Conservation (phyloP, 1,284 basidiomycete species). For the Flammula alnicola region DNA sequence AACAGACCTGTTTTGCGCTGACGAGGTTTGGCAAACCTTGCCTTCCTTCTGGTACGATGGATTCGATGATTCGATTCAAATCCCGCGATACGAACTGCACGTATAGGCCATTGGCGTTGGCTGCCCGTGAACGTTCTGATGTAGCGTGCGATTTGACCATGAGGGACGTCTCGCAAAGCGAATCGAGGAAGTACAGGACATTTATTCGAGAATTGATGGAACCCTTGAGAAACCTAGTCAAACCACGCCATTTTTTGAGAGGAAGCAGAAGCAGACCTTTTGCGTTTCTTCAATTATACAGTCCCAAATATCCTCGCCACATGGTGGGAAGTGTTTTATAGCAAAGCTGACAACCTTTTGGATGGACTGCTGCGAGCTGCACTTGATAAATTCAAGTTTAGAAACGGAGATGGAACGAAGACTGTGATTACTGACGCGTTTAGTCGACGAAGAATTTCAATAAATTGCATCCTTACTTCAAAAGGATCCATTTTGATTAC, state of each 20-base stretch:
- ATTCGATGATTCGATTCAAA: slow-evolving; percentile 75
- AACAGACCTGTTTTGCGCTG: slow-evolving; percentile 79
- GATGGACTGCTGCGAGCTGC: slow-evolving; percentile 89
- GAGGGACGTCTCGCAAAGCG: slow-evolving; percentile 80
- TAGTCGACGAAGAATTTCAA: slow-evolving; percentile 71
- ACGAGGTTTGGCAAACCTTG: slow-evolving; percentile 86
- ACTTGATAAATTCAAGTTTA: slow-evolving; percentile 20
- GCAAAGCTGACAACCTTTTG: slow-evolving; percentile 89
- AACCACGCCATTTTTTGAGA: not conserved
- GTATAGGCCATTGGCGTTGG: slow-evolving; percentile 57
- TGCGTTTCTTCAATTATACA: slow-evolving; percentile 91
- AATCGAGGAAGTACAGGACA: slow-evolving; percentile 90
- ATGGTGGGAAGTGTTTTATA: slow-evolving; percentile 80
- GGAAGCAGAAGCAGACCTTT: slow-evolving; percentile 38
- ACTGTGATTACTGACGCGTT: slow-evolving; percentile 68
- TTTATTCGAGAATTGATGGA: slow-evolving; percentile 92
- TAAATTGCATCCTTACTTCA: slow-evolving; percentile 88
- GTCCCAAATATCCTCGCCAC: slow-evolving; percentile 94
- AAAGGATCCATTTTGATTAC: slow-evolving; percentile 76
- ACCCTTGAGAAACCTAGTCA: slow-evolving; percentile 55
- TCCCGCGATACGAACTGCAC: slow-evolving; percentile 78
- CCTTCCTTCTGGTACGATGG: slow-evolving; percentile 80
- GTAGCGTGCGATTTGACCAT: slow-evolving; percentile 61
- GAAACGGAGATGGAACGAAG: slow-evolving; percentile 12
- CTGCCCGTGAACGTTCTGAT: slow-evolving; percentile 45